Base-by-base conservation (phyloP, 331 rosid species). In the Quercus lobata region DNA sequence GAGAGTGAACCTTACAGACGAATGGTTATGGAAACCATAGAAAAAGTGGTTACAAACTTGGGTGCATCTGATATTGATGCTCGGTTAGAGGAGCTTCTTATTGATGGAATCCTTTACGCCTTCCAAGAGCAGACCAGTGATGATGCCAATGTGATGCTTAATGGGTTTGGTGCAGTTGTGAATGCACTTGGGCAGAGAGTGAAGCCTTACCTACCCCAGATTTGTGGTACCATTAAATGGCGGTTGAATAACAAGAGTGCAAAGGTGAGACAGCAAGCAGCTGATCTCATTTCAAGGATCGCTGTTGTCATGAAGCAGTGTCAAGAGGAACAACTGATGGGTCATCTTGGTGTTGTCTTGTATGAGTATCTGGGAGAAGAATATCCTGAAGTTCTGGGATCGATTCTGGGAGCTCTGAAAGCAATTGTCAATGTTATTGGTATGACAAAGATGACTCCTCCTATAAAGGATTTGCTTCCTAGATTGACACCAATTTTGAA, bases 71-170 rank as follows among this genome's bases (percentile, higher is more conserved):
- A 92, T 81, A 94, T 92, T 25, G 97, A 92, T 83, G 86, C 97
- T 74, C 83, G 97, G 46, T 77, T 94, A 89, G 97, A 94, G 77
- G 98, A 92, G 86, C 92, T 94, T 78, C 85, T 94, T 82, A 94
- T 94, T 12, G 98, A 94, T 82, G 92, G 97, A 44, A 87, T 94
- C 83, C 97, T 92, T 2, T 94, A 94, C 56, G 98, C 98, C 58
- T 94, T 94, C 90, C 97, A 94, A 94, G 98, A 94, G 89, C 98
- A 94, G 91, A 94, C 97, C 79, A 94, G 97, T 60, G 98, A 94
- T 66, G 93, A 92, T 87, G 98, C 97, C 24, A 92, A 94, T 76
- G 98, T 87, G 58, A 94, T 94, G 97, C 97, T 92, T 84, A 94
- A 94, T 53, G 97, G 98, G 79, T 94, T 94, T 58, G 98, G 97